These are phyloP conservation scores for Eucalyptus urophylla DNA, from an alignment of 345 rosid species.

Conservation along the genomic window DNA sequence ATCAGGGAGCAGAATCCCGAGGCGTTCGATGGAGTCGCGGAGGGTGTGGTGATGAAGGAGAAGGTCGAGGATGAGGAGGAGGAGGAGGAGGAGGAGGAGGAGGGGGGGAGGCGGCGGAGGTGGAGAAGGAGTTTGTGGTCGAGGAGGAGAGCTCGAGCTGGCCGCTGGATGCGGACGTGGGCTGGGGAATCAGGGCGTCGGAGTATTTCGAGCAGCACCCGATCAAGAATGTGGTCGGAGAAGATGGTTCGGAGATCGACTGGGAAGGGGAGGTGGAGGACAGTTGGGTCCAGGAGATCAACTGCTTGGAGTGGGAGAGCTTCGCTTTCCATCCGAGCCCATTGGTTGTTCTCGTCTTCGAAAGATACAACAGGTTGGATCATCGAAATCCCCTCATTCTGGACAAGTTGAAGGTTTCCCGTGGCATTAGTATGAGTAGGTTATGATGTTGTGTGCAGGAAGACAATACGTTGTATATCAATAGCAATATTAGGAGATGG, in stretches of 20 bases:
- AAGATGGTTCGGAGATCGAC: conserved; percentile 70
- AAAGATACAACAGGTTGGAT: conserved; percentile 58
- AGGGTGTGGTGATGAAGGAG: conserved; percentile 37
- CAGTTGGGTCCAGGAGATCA: conserved; percentile 77
- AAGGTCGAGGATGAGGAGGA: conserved; percentile 9
- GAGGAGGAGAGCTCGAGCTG: conserved; percentile 78
- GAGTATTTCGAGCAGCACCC: conserved; percentile 83
- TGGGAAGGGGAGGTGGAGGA: conserved; percentile 94
- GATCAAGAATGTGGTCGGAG: conserved; percentile 70
- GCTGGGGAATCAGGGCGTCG: conserved; percentile 90
- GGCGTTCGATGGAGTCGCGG: conserved; percentile 20
- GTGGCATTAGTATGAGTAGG: background rate
- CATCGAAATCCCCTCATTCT: background rate
- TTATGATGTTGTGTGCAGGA: background rate
- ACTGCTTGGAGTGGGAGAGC: conserved; percentile 88
- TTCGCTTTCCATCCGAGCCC: conserved; percentile 92
- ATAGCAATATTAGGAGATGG: background rate
- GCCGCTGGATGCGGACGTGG: conserved; percentile 93
- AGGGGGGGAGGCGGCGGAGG: conserved; percentile 10
- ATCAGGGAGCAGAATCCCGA: conserved; percentile 47
- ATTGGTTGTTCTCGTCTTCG: conserved; percentile 60
- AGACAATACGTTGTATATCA: background rate
- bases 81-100: conserved; percentile 5
- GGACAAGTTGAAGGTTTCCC: background rate
- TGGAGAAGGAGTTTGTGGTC: conserved; percentile 37